Base-by-base conservation (phyloP, 305 asterid species). In the Galium porrigens region DNA sequence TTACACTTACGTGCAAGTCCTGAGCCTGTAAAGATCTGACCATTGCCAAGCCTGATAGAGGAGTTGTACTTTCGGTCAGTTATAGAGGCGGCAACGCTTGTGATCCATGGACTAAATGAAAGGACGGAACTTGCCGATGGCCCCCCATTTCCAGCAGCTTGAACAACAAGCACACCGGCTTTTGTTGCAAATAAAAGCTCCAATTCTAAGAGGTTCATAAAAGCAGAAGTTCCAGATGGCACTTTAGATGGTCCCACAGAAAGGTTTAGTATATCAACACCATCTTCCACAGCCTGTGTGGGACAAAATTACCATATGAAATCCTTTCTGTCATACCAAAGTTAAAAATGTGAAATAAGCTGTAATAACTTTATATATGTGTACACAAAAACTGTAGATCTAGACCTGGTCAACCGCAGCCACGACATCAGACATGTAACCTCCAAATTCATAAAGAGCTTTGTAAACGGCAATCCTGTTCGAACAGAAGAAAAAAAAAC, bases 31-130 rank as follows among this genome's bases (percentile, higher is more conserved):
- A 80, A 70, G 68, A 60, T 75, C 42, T 64, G 84, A 39, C 86
- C 84, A 56, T 79, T 78, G 37, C 92, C 86, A 57, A 85, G 52
- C 68, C 46, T 54, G 64, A 83, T 42, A 17, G 82, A 76, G 59
- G 65, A 81, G 62, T 75, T 76, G 74, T 83, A 85, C 53, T 67
- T 79, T 55, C 88, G 69, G 57, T 85, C 89, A 9, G 88, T 83
- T 14, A 72, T 61, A 25, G 83, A 78, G 65, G 89, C 85, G 3
- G 87, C 87, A 54, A 85, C 85, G 30, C 78, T 83, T 1, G 73
- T 75, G 72, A 83, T 78, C 86, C 92, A 85, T n/a, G 92, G 86
- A 46, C 88, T 85, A 39, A 83, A 85, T 9, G 92, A 85, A 63
- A 81, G 78, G 58, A 79, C 72, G n/a, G 92, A 85, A 62, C 72